phyloP scores from a whole-genome alignment of 2,329 filamentous ascomycete genomes.

The Blastomyces percursus region DNA sequence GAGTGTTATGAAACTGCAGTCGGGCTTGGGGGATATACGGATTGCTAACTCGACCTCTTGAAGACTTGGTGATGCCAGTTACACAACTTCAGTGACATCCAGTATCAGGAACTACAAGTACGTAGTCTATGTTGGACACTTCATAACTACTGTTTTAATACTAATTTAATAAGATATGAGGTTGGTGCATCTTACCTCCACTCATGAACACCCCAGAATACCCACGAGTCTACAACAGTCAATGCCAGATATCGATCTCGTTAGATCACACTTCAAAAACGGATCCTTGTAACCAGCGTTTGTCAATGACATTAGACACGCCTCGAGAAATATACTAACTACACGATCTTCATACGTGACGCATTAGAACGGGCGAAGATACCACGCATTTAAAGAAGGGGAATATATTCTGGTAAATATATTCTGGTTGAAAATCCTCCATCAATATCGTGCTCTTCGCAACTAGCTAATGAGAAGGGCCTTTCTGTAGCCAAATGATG shows the following conservation, averaged over 20 bases:
- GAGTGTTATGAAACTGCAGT: not conserved
- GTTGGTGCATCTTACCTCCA: not conserved
- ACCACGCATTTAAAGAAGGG: conserved; percentile 4
- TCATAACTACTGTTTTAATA: not conserved
- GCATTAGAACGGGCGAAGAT: conserved; percentile 2
- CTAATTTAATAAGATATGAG: not conserved
- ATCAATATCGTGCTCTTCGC: not conserved
- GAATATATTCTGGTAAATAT: conserved; percentile 3
- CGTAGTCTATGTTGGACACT: not conserved
- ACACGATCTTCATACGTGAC: not conserved
- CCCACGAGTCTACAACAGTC: not conserved
- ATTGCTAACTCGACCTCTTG: not conserved
- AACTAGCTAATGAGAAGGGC: not conserved
- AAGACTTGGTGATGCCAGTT: conserved; percentile 6
- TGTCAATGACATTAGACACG: not conserved
- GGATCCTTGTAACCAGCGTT: not conserved
- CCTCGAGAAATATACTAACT: not conserved
- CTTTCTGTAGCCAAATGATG: conserved; percentile 9
- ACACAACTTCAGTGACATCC: conserved; percentile 2
- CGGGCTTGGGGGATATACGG: not conserved
- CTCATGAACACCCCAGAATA: not conserved
- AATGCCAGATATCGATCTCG: not conserved
- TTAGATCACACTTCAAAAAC: not conserved
- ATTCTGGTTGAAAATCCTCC: not conserved
- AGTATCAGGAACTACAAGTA: conserved; percentile 6